Base-by-base conservation (phyloP, 257 asterid genomes). In the Coffea canephora region DNA sequence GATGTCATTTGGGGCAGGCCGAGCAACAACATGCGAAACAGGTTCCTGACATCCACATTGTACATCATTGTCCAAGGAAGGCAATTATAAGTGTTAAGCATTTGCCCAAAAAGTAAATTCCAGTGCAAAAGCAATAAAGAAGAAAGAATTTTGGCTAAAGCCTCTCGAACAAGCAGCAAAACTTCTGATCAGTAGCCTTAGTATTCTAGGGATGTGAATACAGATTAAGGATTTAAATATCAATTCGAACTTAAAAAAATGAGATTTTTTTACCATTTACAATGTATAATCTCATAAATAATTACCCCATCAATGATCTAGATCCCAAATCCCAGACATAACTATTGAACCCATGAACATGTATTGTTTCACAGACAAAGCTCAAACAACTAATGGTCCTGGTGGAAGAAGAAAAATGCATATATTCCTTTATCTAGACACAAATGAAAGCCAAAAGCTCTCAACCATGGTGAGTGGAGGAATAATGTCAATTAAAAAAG, bases 11-110 rank as follows among this genome's bases (percentile, higher is more conserved):
- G 95, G 97, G 75, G 86, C 85, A 87, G 99, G 99, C 45, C 97
- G 97, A 79, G 98, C 98, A 81, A 91, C 94, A 85, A 96, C 94
- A 86, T 92, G 92, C 55, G 99, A 92, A 86, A 94, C 98, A 57
- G 99, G 98, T 91, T 94, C 98, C 99, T 94, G 81, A 5, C 81
- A 79, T 75, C 78, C 79, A 80, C 23, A 71, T 48, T 71, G 75
- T 67, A 84, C 55, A 15, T 48, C 13, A 34, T 69, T 18, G 62
- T 39, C 69, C 57, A 70, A 4, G 34, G 45, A 25, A 46, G 64
- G 8, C 16, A 41, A 75, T 12, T 57, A 34, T 55, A 39, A 55
- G 12, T 8, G 23, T 18, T 19, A 75, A 41, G 62, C 71, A 73
- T 36, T 66, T 2, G n/a, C 8, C 46, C 1, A 21, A 39, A 62